A percentile compares a stretch with the other conserved stretches of the same genome.
Evolutionary conservation across 345 rosid genomes (phyloP).

Genomic region (Salix viminalis): DNA sequence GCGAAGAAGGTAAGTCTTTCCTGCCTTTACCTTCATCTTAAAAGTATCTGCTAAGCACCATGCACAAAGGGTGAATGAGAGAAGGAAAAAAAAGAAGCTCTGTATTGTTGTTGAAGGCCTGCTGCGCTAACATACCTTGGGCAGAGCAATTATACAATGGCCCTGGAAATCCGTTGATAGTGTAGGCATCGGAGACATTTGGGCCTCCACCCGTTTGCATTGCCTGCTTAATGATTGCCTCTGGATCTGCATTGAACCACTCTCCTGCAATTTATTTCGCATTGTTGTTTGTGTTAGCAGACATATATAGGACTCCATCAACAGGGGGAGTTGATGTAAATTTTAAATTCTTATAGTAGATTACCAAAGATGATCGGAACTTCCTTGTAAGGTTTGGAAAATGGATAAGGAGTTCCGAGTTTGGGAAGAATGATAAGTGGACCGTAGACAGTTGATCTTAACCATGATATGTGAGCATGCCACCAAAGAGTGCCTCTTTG

Average conservation of each 20-base stretch:
- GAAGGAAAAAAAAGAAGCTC: too few relatives aligned
- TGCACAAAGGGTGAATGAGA: background rate
- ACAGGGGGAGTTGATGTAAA: too few relatives aligned
- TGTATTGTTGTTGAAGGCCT: too few relatives aligned
- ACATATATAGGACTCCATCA: too few relatives aligned
- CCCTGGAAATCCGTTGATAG: background rate
- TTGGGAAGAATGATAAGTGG: background rate
- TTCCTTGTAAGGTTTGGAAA: background rate
- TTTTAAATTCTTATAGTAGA: background rate
- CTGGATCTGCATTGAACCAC: constrained; percentile 3
- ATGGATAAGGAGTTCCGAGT: background rate
- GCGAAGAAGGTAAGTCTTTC: background rate
- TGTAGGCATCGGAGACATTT: background rate
- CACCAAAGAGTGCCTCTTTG: constrained; percentile 7
- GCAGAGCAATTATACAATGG: constrained; percentile 1
- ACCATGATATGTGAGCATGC: constrained; percentile 3
- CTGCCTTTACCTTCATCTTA: background rate
- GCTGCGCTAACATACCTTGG: background rate
- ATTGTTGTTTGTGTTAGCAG: background rate
- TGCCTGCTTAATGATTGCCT: background rate
- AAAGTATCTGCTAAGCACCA: background rate
- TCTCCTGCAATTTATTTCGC: background rate
- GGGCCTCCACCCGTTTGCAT: background rate
- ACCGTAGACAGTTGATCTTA: constrained; percentile 3
- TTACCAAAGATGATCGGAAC: background rate